phyloP scores from a whole-genome alignment of 805 yeast genomes.

The Metschnikowia sp. region DNA sequence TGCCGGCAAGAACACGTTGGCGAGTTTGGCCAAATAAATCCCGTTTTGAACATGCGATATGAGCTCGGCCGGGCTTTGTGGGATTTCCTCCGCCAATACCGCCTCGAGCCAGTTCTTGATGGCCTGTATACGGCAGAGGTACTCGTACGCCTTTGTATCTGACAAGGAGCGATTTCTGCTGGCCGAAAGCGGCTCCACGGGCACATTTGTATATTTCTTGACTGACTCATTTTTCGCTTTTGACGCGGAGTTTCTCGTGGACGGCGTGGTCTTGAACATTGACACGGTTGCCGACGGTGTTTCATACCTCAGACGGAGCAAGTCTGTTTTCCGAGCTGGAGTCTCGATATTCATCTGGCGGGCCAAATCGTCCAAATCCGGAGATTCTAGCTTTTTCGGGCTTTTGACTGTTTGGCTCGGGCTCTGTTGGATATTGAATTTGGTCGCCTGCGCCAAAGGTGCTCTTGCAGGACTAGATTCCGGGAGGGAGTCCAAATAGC shows the following conservation, averaged over 20 bases:
- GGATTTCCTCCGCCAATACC: slow-evolving; percentile 55
- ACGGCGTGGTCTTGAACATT: slow-evolving; percentile 34
- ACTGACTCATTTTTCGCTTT: background rate
- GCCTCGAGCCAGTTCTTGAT: slow-evolving; percentile 79
- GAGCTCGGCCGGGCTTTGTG: slow-evolving; percentile 52
- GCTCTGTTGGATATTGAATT: slow-evolving; percentile 18
- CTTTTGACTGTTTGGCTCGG: background rate
- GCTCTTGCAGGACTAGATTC: slow-evolving; percentile 25
- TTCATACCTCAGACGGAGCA: slow-evolving; percentile 33
- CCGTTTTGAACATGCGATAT: slow-evolving; percentile 78
- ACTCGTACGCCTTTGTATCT: slow-evolving; percentile 56
- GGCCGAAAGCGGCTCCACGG: slow-evolving; percentile 1
- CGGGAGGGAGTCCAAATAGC: slow-evolving; percentile 32
- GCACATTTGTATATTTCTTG: background rate
- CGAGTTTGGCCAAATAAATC: slow-evolving; percentile 74
- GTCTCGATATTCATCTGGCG: slow-evolving; percentile 32
- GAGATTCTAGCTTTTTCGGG: slow-evolving; percentile 18
- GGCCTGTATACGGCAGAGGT: slow-evolving; percentile 74
- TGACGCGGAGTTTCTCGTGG: slow-evolving; percentile 12
- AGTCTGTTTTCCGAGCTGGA: slow-evolving; percentile 22
- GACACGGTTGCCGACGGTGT: slow-evolving; percentile 42
- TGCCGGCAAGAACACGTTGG: slow-evolving; percentile 68
- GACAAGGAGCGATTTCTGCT: background rate
- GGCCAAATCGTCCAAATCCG: slow-evolving; percentile 39
- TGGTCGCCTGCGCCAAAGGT: slow-evolving; percentile 31